A percentile compares a stretch with the other conserved stretches of the same genome.
phyloP scores from a whole-genome alignment of 345 rosid species.

The Citrus cavaleriei region DNA sequence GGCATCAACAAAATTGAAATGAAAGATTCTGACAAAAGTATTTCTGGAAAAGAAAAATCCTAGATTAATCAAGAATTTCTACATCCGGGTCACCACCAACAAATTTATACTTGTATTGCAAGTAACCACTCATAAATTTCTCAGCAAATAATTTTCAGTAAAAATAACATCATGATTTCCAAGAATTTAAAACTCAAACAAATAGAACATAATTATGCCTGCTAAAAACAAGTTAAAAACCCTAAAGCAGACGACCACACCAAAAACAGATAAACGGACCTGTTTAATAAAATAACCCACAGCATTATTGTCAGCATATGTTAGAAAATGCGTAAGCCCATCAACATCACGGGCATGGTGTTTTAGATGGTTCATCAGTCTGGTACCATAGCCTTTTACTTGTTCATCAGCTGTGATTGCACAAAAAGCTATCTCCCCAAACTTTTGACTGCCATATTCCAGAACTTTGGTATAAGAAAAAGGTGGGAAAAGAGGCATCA shows the following conservation, averaged over 20 bases:
- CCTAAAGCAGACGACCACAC: slow-evolving; percentile 4
- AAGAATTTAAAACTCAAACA: not conserved
- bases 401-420: slow-evolving; percentile 99
- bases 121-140: not conserved
- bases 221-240: slow-evolving; percentile 4
- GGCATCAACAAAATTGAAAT: not conserved
- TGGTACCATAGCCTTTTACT: slow-evolving; percentile 99
- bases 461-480: slow-evolving; percentile 19
- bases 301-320: slow-evolving; percentile 98
- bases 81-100: not conserved
- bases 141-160: not conserved
- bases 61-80: not conserved
- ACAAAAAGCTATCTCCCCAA: slow-evolving; percentile 99
- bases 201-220: not conserved
- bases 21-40: not conserved
- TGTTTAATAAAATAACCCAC: slow-evolving; percentile 98
- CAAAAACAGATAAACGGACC: slow-evolving; percentile 33
- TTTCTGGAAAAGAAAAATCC: not conserved
- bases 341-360: slow-evolving; percentile 95
- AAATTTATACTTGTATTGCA: not conserved
- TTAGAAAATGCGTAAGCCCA: slow-evolving; percentile 95
- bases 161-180: not conserved
- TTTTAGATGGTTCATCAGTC: slow-evolving; percentile 99
- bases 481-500: not conserved
- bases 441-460: slow-evolving; percentile 65